Evolutionary conservation across 2,329 filamentous ascomycete species (phyloP).

Genomic region (Exserohilum rostratum): DNA sequence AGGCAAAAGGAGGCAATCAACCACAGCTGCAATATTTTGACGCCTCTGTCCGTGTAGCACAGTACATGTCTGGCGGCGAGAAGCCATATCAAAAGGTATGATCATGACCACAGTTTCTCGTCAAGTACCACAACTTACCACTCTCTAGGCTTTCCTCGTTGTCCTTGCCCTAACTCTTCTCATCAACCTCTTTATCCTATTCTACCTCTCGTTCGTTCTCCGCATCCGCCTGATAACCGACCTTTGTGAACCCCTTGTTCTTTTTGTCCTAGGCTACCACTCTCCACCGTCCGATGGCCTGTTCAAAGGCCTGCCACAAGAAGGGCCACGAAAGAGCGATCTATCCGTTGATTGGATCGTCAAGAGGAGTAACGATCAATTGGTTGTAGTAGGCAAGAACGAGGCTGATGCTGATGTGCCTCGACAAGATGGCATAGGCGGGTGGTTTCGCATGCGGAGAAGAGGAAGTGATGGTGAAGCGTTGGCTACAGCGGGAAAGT

Average conservation of each 20-base stretch:
- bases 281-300: not conserved
- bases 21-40: slow-evolving; percentile 7
- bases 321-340: slow-evolving; percentile 7
- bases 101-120: not conserved
- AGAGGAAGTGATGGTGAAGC: not conserved
- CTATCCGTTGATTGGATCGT: slow-evolving; percentile 1
- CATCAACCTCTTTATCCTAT: slow-evolving; percentile 12
- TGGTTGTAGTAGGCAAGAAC: slow-evolving; percentile 3
- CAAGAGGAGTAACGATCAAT: slow-evolving; percentile 2
- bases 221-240: slow-evolving; percentile 14
- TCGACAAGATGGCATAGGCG: not conserved
- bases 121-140: not conserved
- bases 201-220: slow-evolving; percentile 7
- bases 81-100: slow-evolving; percentile 9
- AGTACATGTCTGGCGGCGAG: slow-evolving; percentile 17
- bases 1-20: not conserved
- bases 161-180: slow-evolving; percentile 2
- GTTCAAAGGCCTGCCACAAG: not conserved
- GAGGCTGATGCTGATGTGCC: not conserved
- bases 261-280: slow-evolving; percentile 13
- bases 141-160: not conserved
- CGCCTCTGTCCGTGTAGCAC: slow-evolving; percentile 11
- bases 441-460: slow-evolving; percentile 3
- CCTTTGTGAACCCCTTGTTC: slow-evolving; percentile 10
- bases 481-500: not conserved